Evolutionary conservation across 306 rosid genomes (phyloP).

Genomic region (Heteromeles arbutifolia): DNA sequence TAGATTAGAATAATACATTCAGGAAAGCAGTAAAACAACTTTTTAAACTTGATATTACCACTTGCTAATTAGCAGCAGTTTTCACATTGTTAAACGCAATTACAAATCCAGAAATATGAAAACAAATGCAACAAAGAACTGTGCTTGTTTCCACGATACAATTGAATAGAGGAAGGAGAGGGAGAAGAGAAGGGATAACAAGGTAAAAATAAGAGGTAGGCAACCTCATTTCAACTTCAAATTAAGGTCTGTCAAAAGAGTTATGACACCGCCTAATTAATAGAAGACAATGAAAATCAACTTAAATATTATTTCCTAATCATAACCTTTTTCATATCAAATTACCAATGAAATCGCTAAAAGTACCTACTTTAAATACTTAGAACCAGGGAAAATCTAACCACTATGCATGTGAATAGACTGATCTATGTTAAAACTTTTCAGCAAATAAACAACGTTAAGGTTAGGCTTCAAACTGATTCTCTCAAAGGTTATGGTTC

Average conservation of each 20-base stretch:
- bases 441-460: background rate
- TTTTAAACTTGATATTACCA: background rate
- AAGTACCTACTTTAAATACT: background rate
- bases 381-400: background rate
- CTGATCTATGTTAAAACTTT: background rate
- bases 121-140: background rate
- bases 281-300: background rate
- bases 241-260: background rate
- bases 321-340: background rate
- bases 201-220: background rate
- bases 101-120: background rate
- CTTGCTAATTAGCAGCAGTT: background rate
- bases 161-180: background rate
- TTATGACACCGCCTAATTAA: background rate
- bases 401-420: background rate
- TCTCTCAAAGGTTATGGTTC: background rate
- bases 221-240: background rate
- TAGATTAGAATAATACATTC: conserved; percentile 13
- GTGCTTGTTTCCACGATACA: background rate
- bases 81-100: background rate
- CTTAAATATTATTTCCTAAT: background rate
- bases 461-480: background rate
- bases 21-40: background rate
- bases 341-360: background rate
- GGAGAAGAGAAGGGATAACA: background rate